phyloP scores from a whole-genome alignment of 78 protist species.

The Tieghemostelium lacteum region DNA sequence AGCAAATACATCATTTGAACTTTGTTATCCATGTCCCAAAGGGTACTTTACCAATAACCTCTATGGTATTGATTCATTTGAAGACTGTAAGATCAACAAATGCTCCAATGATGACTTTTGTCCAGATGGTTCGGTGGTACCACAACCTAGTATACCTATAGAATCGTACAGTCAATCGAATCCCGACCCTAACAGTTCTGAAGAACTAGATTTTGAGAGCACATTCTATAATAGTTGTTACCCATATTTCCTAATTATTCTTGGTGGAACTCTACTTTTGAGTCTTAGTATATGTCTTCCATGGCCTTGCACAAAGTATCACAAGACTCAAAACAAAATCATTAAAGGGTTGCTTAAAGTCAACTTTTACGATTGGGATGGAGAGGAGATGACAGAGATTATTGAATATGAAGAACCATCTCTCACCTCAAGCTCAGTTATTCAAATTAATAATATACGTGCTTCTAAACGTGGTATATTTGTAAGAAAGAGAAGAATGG shows the following conservation, averaged over 20 bases:
- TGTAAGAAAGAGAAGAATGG: slow-evolving; percentile 34
- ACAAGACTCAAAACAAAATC: background rate
- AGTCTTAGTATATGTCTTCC: slow-evolving; percentile 38
- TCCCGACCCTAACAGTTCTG: slow-evolving; percentile 35
- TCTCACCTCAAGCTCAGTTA: background rate
- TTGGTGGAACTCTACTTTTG: slow-evolving; percentile 15
- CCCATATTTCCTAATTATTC: slow-evolving; percentile 63
- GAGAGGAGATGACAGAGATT: slow-evolving; percentile 33
- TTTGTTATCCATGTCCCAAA: slow-evolving; percentile 65
- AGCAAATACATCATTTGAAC: slow-evolving; percentile 34
- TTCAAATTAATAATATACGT: slow-evolving; percentile 10
- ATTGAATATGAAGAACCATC: slow-evolving; percentile 18
- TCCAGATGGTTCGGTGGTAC: slow-evolving; percentile 59
- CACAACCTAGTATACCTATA: slow-evolving; percentile 1
- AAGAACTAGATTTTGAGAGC: slow-evolving; percentile 54
- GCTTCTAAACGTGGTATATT: slow-evolving; percentile 29
- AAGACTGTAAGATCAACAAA: background rate
- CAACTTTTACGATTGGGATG: slow-evolving; percentile 68
- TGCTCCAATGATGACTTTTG: slow-evolving; percentile 28
- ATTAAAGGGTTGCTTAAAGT: slow-evolving; percentile 12
- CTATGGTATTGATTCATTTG: slow-evolving; percentile 6
- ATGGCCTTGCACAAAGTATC: slow-evolving; percentile 29
- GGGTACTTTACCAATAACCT: slow-evolving; percentile 22
- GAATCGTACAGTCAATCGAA: background rate
- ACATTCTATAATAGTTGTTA: slow-evolving; percentile 62